A percentile compares a stretch with the other conserved stretches of the same genome.
Evolutionary conservation across 441 rosid species (phyloP).

Genomic region (Jatropha podagrica): DNA sequence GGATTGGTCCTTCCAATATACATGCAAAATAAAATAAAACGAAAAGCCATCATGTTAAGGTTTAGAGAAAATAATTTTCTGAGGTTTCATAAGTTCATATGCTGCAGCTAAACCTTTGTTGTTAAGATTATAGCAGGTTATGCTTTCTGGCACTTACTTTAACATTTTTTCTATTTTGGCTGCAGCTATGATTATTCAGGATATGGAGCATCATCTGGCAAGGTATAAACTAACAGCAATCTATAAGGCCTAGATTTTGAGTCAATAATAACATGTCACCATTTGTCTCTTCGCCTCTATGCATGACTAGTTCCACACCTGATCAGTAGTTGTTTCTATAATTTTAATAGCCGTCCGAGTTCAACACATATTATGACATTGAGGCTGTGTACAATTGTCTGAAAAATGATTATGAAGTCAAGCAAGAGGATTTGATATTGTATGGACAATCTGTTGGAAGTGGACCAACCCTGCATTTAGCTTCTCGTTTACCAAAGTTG

Average conservation of each 20-base stretch:
- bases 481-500: conserved; percentile 57
- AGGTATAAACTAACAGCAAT: conserved; percentile 47
- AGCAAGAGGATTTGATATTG: conserved; percentile 76
- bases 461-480: conserved; percentile 90
- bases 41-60: background rate
- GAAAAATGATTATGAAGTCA: conserved; percentile 63
- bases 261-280: background rate
- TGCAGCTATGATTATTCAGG: conserved; percentile 97
- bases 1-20: too few species aligned
- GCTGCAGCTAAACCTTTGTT: background rate
- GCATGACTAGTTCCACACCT: conserved; percentile 10
- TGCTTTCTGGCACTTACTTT: background rate
- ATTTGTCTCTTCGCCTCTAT: background rate
- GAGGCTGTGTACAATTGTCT: conserved; percentile 85
- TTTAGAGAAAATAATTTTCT: conserved; percentile 1
- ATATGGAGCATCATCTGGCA: conserved; percentile 94
- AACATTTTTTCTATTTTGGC: conserved; percentile 10
- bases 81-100: background rate
- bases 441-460: conserved; percentile 99
- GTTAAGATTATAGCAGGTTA: background rate
- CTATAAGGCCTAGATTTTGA: background rate
- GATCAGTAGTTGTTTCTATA: conserved; percentile 22
- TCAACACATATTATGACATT: conserved; percentile 87
- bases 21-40: too few species aligned
- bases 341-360: conserved; percentile 69